Percentiles rank a stretch among this genome's conserved stretches.
These are phyloP conservation scores for Tolypocladium album DNA, from an alignment of 2,329 filamentous ascomycete genomes.

Conservation along the genomic window DNA sequence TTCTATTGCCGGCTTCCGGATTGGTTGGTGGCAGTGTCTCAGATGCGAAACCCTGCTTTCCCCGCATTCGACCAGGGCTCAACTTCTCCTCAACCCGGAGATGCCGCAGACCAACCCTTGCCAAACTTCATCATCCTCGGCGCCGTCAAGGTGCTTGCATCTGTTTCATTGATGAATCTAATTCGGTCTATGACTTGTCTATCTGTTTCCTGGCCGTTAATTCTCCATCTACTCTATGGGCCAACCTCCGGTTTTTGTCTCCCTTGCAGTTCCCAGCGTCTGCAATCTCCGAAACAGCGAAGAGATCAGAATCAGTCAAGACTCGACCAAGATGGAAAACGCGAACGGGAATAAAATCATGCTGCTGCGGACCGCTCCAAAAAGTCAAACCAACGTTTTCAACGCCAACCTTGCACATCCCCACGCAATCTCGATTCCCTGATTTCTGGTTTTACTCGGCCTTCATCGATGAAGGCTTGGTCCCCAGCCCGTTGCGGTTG, in stretches of 20 bases:
- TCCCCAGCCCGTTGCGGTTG: conserved; percentile 81
- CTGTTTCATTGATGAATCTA: background rate
- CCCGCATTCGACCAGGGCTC: background rate
- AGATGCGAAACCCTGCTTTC: background rate
- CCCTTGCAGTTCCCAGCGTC: background rate
- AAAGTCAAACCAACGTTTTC: background rate
- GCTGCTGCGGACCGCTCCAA: background rate
- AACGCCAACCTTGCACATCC: background rate
- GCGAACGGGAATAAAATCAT: background rate
- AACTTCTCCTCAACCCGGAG: background rate
- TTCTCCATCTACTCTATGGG: background rate
- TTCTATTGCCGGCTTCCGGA: background rate
- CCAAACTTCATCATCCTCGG: background rate
- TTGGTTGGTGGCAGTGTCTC: background rate
- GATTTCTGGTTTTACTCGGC: background rate
- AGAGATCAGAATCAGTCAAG: background rate
- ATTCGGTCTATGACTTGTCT: background rate
- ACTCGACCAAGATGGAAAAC: background rate
- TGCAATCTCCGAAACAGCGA: background rate
- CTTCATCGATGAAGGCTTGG: conserved; percentile 20
- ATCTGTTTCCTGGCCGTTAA: background rate
- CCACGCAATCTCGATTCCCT: background rate
- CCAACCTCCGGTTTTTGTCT: background rate
- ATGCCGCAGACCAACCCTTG: background rate
- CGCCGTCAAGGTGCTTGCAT: background rate